Percentiles rank a stretch among this genome's conserved stretches.
These are phyloP conservation scores for Pichia cactophila DNA, from an alignment of 1,139 yeast species.

Conservation along the genomic window DNA sequence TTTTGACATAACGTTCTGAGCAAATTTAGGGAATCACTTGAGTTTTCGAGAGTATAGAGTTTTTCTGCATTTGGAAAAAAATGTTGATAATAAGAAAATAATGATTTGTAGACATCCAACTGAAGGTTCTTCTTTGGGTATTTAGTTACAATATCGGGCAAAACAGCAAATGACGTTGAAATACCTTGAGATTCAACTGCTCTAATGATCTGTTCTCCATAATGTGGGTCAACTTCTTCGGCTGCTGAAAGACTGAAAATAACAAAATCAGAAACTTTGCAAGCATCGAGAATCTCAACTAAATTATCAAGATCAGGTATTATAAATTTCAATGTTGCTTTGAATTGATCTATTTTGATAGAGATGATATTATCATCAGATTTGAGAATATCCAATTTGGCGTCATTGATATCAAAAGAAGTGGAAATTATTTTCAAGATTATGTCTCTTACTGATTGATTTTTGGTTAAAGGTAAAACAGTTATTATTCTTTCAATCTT, in stretches of 20 bases:
- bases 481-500: constrained; percentile 71
- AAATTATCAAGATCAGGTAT: constrained; percentile 66
- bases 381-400: constrained; percentile 23
- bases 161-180: constrained; percentile 71
- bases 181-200: constrained; percentile 91
- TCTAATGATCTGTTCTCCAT: constrained; percentile 85
- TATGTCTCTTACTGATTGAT: constrained; percentile 53
- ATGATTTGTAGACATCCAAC: constrained; percentile 67
- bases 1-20: constrained; percentile 75
- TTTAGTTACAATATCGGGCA: constrained; percentile 61
- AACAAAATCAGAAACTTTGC: constrained; percentile 83
- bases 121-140: constrained; percentile 75
- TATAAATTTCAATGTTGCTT: constrained; percentile 66
- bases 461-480: constrained; percentile 70
- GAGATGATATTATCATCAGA: constrained; percentile 42
- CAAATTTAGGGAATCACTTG: constrained; percentile 63
- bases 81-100: constrained; percentile 76
- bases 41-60: constrained; percentile 60
- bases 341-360: constrained; percentile 54
- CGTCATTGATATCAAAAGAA: constrained; percentile 21
- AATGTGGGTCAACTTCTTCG: constrained; percentile 67
- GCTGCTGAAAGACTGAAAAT: constrained; percentile 80
- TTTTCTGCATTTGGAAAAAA: constrained; percentile 86
- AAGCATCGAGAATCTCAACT: constrained; percentile 71
- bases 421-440: constrained; percentile 39